These are phyloP conservation scores for Rossbeevera mucosa DNA, from an alignment of 768 basidiomycete genomes.

Conservation along the genomic window DNA sequence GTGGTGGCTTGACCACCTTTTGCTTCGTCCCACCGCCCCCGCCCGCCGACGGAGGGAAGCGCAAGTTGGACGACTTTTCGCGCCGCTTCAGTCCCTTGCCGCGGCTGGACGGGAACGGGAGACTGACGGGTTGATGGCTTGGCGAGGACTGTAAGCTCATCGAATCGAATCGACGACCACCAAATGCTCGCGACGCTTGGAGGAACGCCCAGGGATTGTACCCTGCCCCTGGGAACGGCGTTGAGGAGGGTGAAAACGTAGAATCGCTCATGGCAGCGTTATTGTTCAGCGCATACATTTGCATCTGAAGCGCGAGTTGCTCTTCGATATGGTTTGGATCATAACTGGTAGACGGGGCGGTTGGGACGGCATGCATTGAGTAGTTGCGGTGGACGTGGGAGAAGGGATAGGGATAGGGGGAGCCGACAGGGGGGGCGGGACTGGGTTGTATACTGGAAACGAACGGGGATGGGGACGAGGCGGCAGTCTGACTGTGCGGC, in stretches of 20 bases:
- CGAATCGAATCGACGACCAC: slow-evolving; percentile 40
- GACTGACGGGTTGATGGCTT: slow-evolving; percentile 30
- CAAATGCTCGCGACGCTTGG: slow-evolving; percentile 50
- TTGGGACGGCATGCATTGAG: slow-evolving; percentile 36
- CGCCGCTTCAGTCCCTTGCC: slow-evolving; percentile 45
- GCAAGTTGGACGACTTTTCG: slow-evolving; percentile 36
- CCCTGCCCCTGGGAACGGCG: slow-evolving; percentile 60
- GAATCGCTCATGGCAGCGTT: slow-evolving; percentile 64
- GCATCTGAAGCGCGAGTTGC: slow-evolving; percentile 72
- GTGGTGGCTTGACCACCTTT: slow-evolving; percentile 55
- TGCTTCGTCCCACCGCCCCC: slow-evolving; percentile 13
- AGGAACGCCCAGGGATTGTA: slow-evolving; percentile 75
- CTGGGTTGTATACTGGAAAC: slow-evolving; percentile 51
- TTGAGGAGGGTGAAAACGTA: slow-evolving; percentile 70
- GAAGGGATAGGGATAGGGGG: slow-evolving; percentile 78
- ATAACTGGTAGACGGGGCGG: slow-evolving; percentile 37
- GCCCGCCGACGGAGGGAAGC: slow-evolving; percentile 11
- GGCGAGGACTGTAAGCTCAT: slow-evolving; percentile 54
- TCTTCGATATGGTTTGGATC: slow-evolving; percentile 55
- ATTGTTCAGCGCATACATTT: slow-evolving; percentile 71
- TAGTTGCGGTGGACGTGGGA: slow-evolving; percentile 62
- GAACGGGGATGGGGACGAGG: slow-evolving; percentile 68
- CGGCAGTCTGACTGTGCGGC: slow-evolving; percentile 68
- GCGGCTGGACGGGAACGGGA: slow-evolving; percentile 49
- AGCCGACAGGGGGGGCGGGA: slow-evolving; percentile 57